These are phyloP conservation scores for Mollisia scopiformis DNA, from an alignment of 2,329 filamentous ascomycete species.

Conservation along the genomic window DNA sequence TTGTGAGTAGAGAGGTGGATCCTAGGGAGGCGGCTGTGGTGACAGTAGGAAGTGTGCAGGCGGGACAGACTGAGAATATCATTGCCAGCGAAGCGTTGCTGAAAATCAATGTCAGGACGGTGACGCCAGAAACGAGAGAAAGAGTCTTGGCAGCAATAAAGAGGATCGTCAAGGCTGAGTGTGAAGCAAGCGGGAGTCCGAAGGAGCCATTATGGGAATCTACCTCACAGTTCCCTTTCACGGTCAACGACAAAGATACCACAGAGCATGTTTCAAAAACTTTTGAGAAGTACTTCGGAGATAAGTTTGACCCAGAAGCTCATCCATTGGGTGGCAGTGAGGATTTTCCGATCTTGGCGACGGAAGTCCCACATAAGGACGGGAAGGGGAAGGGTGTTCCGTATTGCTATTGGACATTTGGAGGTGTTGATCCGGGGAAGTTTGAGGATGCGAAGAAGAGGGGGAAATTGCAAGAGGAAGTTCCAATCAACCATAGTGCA, in stretches of 20 bases:
- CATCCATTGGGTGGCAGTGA: conserved; percentile 25
- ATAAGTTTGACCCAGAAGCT: conserved; percentile 20
- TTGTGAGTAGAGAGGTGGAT: conserved; percentile 43
- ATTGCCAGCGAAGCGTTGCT: conserved; percentile 46
- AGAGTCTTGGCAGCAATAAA: conserved; percentile 42
- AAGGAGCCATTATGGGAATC: conserved; percentile 24
- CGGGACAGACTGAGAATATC: conserved; percentile 47
- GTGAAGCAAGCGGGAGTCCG: conserved; percentile 43
- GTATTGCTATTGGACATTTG: conserved; percentile 41
- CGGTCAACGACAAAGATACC: conserved; percentile 24
- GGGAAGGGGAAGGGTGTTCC: conserved; percentile 28
- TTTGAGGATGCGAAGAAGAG: conserved; percentile 16
- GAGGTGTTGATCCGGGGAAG: conserved; percentile 43
- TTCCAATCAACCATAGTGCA: conserved; percentile 60
- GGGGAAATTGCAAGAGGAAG: conserved; percentile 19
- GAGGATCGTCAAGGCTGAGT: conserved; percentile 55
- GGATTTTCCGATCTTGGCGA: conserved; percentile 51
- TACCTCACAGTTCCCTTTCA: conserved; percentile 26
- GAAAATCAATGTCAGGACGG: conserved; percentile 45
- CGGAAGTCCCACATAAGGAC: conserved; percentile 32
- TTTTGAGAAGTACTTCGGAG: conserved; percentile 27
- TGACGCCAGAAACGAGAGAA: conserved; percentile 36
- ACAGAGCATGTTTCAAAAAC: conserved; percentile 17
- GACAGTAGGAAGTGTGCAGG: conserved; percentile 47
- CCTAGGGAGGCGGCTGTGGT: conserved; percentile 47